A percentile compares a stretch with the other conserved stretches of the same genome.
phyloP scores from a whole-genome alignment of 1,284 basidiomycete species.

The Polyporus tsugae region DNA sequence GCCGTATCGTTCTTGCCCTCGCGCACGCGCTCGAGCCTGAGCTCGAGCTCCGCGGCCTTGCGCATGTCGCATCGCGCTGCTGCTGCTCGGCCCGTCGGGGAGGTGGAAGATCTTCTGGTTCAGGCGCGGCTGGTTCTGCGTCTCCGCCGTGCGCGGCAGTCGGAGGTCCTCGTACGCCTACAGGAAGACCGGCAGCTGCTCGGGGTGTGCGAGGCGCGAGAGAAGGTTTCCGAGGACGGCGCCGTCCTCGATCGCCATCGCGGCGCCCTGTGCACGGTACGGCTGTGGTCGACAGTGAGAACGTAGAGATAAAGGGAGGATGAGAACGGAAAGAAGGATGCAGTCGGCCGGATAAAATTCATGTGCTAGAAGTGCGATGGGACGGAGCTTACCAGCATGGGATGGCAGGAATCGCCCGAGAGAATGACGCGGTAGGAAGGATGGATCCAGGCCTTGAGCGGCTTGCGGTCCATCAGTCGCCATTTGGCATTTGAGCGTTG shows the following conservation, averaged over 20 bases:
- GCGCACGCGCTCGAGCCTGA: too few species aligned
- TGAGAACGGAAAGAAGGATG: too few species aligned
- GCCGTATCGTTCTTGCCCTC: constrained; percentile 25
- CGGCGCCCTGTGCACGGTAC: constrained; percentile 69
- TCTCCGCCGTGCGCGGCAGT: constrained; percentile 51
- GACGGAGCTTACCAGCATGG: constrained; percentile 57
- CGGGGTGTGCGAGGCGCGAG: constrained; percentile 50
- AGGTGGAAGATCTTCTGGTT: constrained; percentile 65
- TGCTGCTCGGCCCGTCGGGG: constrained; percentile 60
- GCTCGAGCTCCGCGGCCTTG: constrained; percentile 52
- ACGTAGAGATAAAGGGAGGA: too few species aligned
- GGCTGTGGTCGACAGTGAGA: constrained; percentile 57
- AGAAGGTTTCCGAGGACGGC: constrained; percentile 68
- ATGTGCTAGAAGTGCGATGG: too few species aligned
- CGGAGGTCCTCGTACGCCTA: constrained; percentile 63
- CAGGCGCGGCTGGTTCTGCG: constrained; percentile 55
- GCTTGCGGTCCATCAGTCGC: constrained; percentile 53
- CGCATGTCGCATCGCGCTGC: constrained; percentile 59
- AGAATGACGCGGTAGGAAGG: constrained; percentile 47
- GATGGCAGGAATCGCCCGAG: constrained; percentile 59
- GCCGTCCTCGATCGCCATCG: constrained; percentile 75
- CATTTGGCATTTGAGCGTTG: constrained; percentile 55
- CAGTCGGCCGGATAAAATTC: too few species aligned
- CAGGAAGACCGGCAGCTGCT: constrained; percentile 56
- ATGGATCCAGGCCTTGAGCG: constrained; percentile 52